Base-by-base conservation (phyloP, 495 filamentous ascomycete genomes). In the Staphylotrichum tortipilum region DNA sequence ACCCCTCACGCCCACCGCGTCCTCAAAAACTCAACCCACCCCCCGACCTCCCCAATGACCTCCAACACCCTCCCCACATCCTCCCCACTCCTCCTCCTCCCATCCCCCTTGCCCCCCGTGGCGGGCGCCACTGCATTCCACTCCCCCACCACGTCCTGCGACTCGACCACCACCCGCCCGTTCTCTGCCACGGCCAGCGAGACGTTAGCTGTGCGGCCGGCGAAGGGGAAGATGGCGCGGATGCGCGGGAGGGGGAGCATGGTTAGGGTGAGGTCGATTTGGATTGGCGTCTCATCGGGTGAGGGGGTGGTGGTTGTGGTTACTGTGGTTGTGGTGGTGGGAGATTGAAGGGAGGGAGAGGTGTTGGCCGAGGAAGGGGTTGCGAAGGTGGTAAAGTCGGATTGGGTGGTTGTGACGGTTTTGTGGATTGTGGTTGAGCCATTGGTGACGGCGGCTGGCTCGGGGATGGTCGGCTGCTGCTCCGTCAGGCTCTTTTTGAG, bases 121-220 rank as follows among this genome's bases (percentile, higher is more conserved):
- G n/a, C 56, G 1, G 52, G 49, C 37, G 47, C 52, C 11, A 50
- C 40, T 6, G 17, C 21, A 40, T 60, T 65, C 21, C 54, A 43
- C 36, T 63, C 58, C 9, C 56, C 52, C 34, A 75, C 56, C 35
- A 75, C 57, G 36, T 72, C 68, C 40, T 73, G 68, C 8, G 62
- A 55, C 9, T 69, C 63, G 24, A 76, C 63, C 3, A 67, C 61
- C 6, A 88, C 71, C 3, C 67, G 69, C 1, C 80, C 85, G 53
- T 85, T 83, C 33, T 77, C 65, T 15, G 77, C 76, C 21, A 88
- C 74, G 54, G 81, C 79, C 24, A 89, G 71, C 44, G 65, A 64
- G 21, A 81, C 53, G 49, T 68, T 64, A 0, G 71, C 74, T 7
- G 72, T 69, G 14, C 54, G 34, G 0, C 28, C 5, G 5, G 51